These are phyloP conservation scores for Gamarada debralockiae DNA, from an alignment of 495 filamentous ascomycete species.

Conservation along the genomic window DNA sequence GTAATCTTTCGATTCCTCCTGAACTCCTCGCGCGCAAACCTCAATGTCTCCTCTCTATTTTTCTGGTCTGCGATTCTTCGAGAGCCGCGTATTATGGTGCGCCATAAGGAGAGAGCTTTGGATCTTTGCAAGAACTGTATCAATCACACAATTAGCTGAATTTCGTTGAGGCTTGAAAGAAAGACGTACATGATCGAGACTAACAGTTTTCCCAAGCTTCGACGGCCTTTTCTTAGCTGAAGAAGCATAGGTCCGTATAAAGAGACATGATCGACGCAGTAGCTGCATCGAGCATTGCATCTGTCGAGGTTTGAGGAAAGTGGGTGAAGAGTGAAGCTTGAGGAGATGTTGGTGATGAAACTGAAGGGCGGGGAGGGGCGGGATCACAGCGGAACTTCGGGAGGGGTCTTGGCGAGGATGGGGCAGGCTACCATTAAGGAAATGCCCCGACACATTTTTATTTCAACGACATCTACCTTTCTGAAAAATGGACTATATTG, in stretches of 20 bases:
- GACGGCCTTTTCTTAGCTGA: slow-evolving; percentile 5
- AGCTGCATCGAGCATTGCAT: slow-evolving; percentile 28
- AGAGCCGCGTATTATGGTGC: slow-evolving; percentile 49
- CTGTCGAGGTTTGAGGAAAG: slow-evolving; percentile 5
- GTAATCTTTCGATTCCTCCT: slow-evolving; percentile 66
- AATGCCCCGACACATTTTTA: too few species aligned
- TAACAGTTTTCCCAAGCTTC: slow-evolving; percentile 27
- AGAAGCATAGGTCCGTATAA: slow-evolving; percentile 38
- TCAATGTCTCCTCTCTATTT: slow-evolving; percentile 60
- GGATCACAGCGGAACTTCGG: too few species aligned
- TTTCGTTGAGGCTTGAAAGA: neutral
- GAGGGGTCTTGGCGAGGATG: too few species aligned
- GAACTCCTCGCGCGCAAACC: slow-evolving; percentile 74
- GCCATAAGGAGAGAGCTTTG: slow-evolving; percentile 52
- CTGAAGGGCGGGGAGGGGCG: too few species aligned
- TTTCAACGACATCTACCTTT: slow-evolving; percentile 23
- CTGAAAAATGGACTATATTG: slow-evolving; percentile 34
- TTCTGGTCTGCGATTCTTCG: slow-evolving; percentile 43
- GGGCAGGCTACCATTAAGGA: too few species aligned
- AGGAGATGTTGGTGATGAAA: too few species aligned
- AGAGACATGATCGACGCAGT: slow-evolving; percentile 22
- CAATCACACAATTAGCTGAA: neutral
- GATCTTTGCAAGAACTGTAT: slow-evolving; percentile 56
- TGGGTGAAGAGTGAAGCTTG: too few species aligned
- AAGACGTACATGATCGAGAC: slow-evolving; percentile 45